Evolutionary conservation across 1,284 basidiomycete species (phyloP).

Genomic region (Wolfiporia cocos): DNA sequence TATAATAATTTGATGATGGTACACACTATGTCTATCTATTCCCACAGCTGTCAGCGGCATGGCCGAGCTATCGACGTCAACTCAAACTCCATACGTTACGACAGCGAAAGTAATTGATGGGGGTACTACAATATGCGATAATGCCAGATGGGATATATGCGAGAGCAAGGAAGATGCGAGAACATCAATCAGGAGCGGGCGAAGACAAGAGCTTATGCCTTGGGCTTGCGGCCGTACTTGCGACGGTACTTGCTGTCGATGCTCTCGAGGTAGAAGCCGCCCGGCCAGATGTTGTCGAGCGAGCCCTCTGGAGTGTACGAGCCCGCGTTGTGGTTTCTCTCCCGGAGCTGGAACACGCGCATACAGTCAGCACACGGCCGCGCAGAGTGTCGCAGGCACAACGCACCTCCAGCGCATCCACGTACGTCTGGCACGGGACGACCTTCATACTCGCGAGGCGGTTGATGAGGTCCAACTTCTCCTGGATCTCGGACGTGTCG

Average conservation of each 20-base stretch:
- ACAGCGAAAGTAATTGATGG: no score
- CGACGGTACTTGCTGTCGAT: conserved; percentile 93
- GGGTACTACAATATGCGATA: no score
- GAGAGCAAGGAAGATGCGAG: no score
- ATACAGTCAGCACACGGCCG: not conserved
- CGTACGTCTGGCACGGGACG: conserved; percentile 84
- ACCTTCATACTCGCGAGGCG: conserved; percentile 86
- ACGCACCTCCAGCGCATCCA: conserved; percentile 67
- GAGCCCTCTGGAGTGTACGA: conserved; percentile 84
- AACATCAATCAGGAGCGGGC: no score
- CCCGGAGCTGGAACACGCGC: conserved; percentile 60
- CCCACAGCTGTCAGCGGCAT: no score
- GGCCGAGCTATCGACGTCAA: no score
- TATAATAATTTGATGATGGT: no score
- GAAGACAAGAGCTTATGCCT: conserved; percentile 19
- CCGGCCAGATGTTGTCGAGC: conserved; percentile 91
- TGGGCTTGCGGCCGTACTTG: conserved; percentile 55
- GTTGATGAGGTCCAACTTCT: conserved; percentile 75
- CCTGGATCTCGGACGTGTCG: conserved; percentile 74
- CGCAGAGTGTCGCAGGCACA: not conserved
- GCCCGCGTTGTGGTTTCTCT: conserved; percentile 93
- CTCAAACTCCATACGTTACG: no score
- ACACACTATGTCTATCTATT: no score
- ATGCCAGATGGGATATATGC: no score
- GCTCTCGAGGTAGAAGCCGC: conserved; percentile 89